phyloP scores from a whole-genome alignment of 441 rosid genomes.

The Syzygium malaccense region DNA sequence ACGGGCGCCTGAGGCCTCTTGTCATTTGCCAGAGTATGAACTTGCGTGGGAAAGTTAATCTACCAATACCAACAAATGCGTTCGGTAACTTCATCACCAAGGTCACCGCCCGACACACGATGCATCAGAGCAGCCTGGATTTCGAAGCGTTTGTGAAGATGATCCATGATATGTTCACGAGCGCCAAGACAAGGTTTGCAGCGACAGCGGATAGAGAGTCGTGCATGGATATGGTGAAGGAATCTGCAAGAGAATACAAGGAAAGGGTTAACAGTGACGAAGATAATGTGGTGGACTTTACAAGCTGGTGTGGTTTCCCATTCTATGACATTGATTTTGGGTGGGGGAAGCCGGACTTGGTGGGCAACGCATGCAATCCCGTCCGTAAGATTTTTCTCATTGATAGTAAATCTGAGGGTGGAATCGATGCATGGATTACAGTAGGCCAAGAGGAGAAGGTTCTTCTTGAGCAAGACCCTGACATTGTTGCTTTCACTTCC shows the following conservation, averaged over 20 bases:
- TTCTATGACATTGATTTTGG: constrained; percentile 15
- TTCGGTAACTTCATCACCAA: background rate
- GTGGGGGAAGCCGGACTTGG: constrained; percentile 17
- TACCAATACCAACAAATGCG: background rate
- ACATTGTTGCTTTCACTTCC: background rate
- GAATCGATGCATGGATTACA: constrained; percentile 20
- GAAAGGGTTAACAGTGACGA: background rate
- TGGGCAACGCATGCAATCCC: background rate
- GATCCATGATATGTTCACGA: background rate
- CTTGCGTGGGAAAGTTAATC: background rate
- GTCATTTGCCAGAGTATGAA: background rate
- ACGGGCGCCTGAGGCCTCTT: background rate
- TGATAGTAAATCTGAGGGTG: constrained; percentile 18
- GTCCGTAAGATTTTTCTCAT: constrained; percentile 2
- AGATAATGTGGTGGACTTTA: background rate
- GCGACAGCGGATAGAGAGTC: background rate
- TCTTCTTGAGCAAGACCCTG: background rate
- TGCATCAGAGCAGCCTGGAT: background rate
- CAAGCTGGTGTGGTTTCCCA: constrained; percentile 12
- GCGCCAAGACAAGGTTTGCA: background rate
- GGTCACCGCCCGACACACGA: background rate
- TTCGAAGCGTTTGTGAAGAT: background rate
- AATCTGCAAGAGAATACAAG: background rate
- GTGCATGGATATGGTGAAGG: background rate
- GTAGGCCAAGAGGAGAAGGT: background rate